phyloP scores from a whole-genome alignment of 257 asterid species.

The Solanum megistacrolobum region DNA sequence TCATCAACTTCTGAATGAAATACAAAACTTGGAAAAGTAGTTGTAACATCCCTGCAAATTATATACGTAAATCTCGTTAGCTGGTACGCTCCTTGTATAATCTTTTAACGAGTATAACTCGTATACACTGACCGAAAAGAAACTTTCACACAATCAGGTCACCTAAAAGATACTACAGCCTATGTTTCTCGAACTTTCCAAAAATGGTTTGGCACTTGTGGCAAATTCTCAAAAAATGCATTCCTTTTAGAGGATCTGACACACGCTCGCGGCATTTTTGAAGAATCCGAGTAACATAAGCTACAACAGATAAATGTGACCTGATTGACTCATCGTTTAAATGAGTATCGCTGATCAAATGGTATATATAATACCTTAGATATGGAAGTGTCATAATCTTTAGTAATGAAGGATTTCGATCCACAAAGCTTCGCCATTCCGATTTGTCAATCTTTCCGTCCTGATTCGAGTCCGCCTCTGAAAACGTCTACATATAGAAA shows the following conservation, averaged over 20 bases:
- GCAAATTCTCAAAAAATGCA: background rate
- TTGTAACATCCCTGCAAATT: background rate
- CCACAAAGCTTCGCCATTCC: conserved; percentile 78
- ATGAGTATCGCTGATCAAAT: background rate
- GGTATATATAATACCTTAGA: conserved; percentile 44
- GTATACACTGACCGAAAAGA: background rate
- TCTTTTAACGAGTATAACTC: background rate
- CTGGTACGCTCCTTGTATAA: background rate
- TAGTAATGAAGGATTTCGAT: conserved; percentile 73
- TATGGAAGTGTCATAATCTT: conserved; percentile 95
- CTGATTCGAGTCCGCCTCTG: conserved; percentile 68
- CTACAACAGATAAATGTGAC: background rate
- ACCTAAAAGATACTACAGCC: background rate
- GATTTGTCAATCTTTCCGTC: conserved; percentile 89
- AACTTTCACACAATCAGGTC: background rate
- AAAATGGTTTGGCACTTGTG: background rate
- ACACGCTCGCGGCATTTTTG: background rate
- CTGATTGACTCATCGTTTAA: background rate
- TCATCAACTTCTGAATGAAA: conserved; percentile 3
- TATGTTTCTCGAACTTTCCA: background rate
- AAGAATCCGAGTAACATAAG: background rate
- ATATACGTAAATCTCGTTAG: background rate
- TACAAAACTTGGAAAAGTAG: conserved; percentile 3
- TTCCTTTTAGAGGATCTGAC: background rate
- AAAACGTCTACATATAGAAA: conserved; percentile 51